Evolutionary conservation across 306 rosid genomes (phyloP).

Genomic region (Corylus avellana): DNA sequence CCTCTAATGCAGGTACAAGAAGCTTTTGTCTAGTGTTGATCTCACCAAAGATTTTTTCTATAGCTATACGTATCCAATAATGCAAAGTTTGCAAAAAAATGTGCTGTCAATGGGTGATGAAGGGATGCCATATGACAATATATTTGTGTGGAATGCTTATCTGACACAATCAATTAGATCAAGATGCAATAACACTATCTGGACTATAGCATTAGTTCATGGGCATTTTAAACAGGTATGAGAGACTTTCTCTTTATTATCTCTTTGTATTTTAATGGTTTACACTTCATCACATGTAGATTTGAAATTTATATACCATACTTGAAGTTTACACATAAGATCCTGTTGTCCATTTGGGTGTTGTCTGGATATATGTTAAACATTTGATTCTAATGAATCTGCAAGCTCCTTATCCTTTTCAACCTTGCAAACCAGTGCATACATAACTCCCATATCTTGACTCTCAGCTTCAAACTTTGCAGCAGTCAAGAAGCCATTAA

Average conservation of each 20-base stretch:
- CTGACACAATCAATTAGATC: conserved; percentile 82
- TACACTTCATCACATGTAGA: background rate
- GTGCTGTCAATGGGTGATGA: conserved; percentile 49
- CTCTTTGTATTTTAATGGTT: background rate
- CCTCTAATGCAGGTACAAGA: conserved; percentile 68
- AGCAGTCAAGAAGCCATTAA: background rate
- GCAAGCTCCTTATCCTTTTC: background rate
- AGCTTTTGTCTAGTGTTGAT: conserved; percentile 86
- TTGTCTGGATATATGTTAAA: background rate
- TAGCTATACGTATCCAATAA: conserved; percentile 92
- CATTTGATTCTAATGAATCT: background rate
- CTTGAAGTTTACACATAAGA: background rate
- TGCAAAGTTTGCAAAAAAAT: conserved; percentile 92
- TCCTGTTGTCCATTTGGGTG: background rate
- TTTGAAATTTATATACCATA: background rate
- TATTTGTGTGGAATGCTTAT: conserved; percentile 96
- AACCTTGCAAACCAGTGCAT: background rate
- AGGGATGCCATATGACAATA: conserved; percentile 79
- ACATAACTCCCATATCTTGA: background rate
- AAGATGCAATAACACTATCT: conserved; percentile 81
- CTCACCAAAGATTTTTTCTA: conserved; percentile 95
- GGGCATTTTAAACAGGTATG: conserved; percentile 94
- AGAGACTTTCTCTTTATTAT: conserved; percentile 12
- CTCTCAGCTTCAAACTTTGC: background rate
- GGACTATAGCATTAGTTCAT: conserved; percentile 97